Percentiles rank a stretch among this genome's conserved stretches.
These are phyloP conservation scores for Ustilago hordei DNA, from an alignment of 1,284 basidiomycete species.

Conservation along the genomic window DNA sequence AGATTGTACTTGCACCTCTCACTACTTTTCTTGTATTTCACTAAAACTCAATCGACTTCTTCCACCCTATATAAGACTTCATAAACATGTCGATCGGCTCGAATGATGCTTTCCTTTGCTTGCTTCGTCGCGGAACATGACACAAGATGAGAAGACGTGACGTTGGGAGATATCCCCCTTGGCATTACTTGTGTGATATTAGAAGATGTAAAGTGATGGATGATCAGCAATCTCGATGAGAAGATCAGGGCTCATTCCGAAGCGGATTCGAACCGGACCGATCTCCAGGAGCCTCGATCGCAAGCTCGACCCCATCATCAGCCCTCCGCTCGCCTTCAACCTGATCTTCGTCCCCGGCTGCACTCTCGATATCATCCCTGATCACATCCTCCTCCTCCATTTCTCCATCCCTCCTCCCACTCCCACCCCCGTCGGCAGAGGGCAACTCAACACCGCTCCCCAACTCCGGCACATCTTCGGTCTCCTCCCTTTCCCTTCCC, in stretches of 20 bases:
- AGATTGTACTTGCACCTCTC: conserved; percentile 4
- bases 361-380: conserved; percentile 4
- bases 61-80: background rate
- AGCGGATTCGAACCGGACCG: conserved; percentile 22
- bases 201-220: too few relatives aligned
- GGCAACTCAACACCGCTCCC: conserved; percentile 1
- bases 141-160: too few relatives aligned
- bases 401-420: background rate
- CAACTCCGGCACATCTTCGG: conserved; percentile 36
- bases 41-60: background rate
- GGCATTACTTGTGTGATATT: too few relatives aligned
- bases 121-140: too few relatives aligned
- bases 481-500: conserved; percentile 24
- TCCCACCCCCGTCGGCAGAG: background rate
- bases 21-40: conserved; percentile 21
- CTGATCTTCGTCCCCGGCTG: conserved; percentile 1
- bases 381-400: conserved; percentile 23
- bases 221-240: background rate
- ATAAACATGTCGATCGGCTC: too few relatives aligned
- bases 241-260: conserved; percentile 13
- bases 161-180: too few relatives aligned
- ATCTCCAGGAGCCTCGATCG: conserved; percentile 6
- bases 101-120: background rate
- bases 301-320: conserved; percentile 18
- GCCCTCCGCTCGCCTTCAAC: background rate